A percentile compares a stretch with the other conserved stretches of the same genome.
Evolutionary conservation across 495 filamentous ascomycete species (phyloP).

Genomic region (Sordaria brevicollis): DNA sequence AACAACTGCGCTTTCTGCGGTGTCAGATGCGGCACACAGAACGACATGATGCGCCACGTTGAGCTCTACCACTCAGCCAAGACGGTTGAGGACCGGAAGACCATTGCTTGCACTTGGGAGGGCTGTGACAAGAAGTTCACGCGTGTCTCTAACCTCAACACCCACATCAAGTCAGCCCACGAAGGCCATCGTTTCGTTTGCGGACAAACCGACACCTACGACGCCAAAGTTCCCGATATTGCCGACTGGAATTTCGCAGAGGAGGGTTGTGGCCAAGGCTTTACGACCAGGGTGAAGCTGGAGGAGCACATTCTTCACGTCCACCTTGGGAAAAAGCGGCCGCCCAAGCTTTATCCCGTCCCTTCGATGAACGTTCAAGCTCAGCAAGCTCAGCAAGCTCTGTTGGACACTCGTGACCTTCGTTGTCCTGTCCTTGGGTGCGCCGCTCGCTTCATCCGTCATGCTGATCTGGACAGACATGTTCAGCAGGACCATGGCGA

Average conservation of each 20-base stretch:
- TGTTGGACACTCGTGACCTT: slow-evolving; percentile 46
- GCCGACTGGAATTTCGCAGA: slow-evolving; percentile 48
- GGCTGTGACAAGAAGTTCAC: slow-evolving; percentile 67
- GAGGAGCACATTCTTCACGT: slow-evolving; percentile 72
- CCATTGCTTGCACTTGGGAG: slow-evolving; percentile 48
- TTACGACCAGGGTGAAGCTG: slow-evolving; percentile 59
- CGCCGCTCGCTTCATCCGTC: slow-evolving; percentile 49
- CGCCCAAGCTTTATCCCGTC: slow-evolving; percentile 26
- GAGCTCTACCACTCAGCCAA: slow-evolving; percentile 57
- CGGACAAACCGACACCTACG: slow-evolving; percentile 50
- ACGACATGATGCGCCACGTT: slow-evolving; percentile 57
- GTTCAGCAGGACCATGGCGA: slow-evolving; percentile 28
- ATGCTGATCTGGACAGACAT: slow-evolving; percentile 60
- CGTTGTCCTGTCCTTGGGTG: slow-evolving; percentile 47
- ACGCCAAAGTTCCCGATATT: slow-evolving; percentile 39
- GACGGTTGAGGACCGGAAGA: slow-evolving; percentile 50
- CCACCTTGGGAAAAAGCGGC: slow-evolving; percentile 52
- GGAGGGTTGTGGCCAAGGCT: slow-evolving; percentile 58
- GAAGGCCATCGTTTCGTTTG: slow-evolving; percentile 63
- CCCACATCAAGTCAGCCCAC: slow-evolving; percentile 69
- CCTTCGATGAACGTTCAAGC: slow-evolving; percentile 4
- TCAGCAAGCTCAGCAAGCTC: slow-evolving; percentile 16
- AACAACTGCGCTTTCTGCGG: slow-evolving; percentile 66
- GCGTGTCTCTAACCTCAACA: slow-evolving; percentile 64
- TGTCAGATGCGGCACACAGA: slow-evolving; percentile 46